Evolutionary conservation across 805 yeast genomes (phyloP), one percentile per base, ranked within the genome.

Genomic region (Sugiyamaella americana): DNA sequence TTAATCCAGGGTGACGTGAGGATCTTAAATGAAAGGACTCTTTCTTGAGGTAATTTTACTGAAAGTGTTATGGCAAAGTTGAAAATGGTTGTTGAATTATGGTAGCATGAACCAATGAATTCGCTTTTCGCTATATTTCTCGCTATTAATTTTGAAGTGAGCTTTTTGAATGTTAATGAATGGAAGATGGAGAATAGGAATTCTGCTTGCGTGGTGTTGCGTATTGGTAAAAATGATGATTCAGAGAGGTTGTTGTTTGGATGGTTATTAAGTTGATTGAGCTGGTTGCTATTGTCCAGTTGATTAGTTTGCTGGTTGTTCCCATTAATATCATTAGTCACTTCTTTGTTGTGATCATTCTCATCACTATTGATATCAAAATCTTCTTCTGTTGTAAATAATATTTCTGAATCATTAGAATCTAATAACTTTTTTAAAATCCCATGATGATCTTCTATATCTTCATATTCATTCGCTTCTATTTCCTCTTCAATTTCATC

Each of bases 211-310:
- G 29, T 13, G 5, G 53, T 41, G 20, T 40, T 38, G 29, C 51
- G 41, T 4, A 50, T 30, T 6, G 53, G 53, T 16, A 37, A 37
- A 21, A 39, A 48, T 18, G 35, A 17, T n/a, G 48, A 40, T 2
- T 41, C 50, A 4, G 32, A 8, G n/a, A n/a, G n/a, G n/a, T n/a
- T n/a, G n/a, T n/a, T n/a, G n/a, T n/a, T n/a, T n/a, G n/a, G n/a
- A n/a, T n/a, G n/a, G n/a, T n/a, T n/a, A n/a, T n/a, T n/a, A n/a
- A n/a, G n/a, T n/a, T n/a, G n/a, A n/a, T n/a, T n/a, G n/a, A n/a
- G n/a, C n/a, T n/a, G n/a, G n/a, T n/a, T n/a, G n/a, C n/a, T n/a
- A n/a, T n/a, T n/a, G n/a, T n/a, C n/a, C n/a, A n/a, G n/a, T n/a
- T n/a, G n/a, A 26, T 13, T 13, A 8, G 32, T 26, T 13, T 26